Percentiles rank a stretch among this genome's conserved stretches.
Conservation (phyloP, 139 green algal species). For the Klebsormidium nitens region DNA sequence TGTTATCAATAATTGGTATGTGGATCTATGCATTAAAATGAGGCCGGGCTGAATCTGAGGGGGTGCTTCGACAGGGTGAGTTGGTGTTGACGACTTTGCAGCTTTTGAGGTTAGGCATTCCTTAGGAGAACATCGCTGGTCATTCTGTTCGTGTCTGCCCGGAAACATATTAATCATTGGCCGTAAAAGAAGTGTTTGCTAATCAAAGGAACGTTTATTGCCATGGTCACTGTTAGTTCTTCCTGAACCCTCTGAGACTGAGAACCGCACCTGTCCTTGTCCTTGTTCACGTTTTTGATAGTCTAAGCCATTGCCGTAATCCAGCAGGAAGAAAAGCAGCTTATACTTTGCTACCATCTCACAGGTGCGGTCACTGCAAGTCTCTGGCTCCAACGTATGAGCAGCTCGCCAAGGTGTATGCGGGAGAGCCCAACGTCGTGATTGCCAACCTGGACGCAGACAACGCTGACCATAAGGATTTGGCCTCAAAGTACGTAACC, state of each 20-base stretch:
- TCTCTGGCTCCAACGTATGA: conserved; percentile 14
- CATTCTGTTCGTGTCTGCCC: background rate
- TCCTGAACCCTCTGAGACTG: background rate
- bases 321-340: no score
- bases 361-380: conserved; percentile 15
- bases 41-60: no score
- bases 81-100: background rate
- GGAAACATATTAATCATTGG: background rate
- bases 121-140: background rate
- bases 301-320: background rate
- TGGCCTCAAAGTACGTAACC: background rate
- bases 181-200: background rate
- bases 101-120: background rate
- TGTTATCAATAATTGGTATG: background rate
- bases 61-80: background rate
- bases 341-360: background rate
- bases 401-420: conserved; percentile 1
- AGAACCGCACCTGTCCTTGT: background rate
- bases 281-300: background rate
- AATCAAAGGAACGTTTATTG: background rate
- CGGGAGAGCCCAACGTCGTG: background rate
- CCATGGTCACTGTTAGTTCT: background rate
- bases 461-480: background rate
- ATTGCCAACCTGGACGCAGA: conserved; percentile 20
- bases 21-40: no score